A percentile compares a stretch with the other conserved stretches of the same genome.
Conservation (phyloP, 805 yeast genomes). For the Sungouiella thailandica region DNA sequence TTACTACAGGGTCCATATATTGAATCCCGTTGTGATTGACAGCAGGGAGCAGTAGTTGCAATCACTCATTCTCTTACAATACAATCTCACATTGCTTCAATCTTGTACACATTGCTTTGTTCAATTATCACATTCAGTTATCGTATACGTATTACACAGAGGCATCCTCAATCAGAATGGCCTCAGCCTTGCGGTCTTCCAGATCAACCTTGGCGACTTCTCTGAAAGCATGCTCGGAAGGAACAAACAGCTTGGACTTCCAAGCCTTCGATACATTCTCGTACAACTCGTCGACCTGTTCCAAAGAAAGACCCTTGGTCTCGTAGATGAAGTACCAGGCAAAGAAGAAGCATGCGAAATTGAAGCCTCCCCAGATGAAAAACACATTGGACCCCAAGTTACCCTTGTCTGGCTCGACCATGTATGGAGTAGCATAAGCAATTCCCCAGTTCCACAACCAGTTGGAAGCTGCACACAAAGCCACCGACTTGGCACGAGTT, state of each 20-base stretch:
- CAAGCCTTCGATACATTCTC: conserved; percentile 29
- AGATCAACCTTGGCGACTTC: conserved; percentile 9
- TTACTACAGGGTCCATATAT: too few species aligned
- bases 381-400: conserved; percentile 37
- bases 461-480: conserved; percentile 37
- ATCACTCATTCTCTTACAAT: too few species aligned
- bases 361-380: conserved; percentile 41
- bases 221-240: conserved; percentile 34
- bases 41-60: too few species aligned
- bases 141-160: conserved; percentile 22
- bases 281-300: conserved; percentile 39
- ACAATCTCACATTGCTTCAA: too few species aligned
- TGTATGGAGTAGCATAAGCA: conserved; percentile 38
- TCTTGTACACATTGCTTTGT: too few species aligned
- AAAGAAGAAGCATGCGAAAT: conserved; percentile 28
- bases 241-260: conserved; percentile 28
- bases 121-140: too few species aligned
- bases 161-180: conserved; percentile 23
- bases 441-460: conserved; percentile 41
- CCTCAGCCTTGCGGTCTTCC: conserved; percentile 19
- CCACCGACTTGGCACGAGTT: conserved; percentile 37
- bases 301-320: conserved; percentile 39
- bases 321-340: conserved; percentile 33
- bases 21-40: too few species aligned
- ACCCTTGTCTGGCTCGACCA: conserved; percentile 37